Evolutionary conservation across 148 eudicot species (phyloP).

Genomic region (Tetragonia tetragonoides): DNA sequence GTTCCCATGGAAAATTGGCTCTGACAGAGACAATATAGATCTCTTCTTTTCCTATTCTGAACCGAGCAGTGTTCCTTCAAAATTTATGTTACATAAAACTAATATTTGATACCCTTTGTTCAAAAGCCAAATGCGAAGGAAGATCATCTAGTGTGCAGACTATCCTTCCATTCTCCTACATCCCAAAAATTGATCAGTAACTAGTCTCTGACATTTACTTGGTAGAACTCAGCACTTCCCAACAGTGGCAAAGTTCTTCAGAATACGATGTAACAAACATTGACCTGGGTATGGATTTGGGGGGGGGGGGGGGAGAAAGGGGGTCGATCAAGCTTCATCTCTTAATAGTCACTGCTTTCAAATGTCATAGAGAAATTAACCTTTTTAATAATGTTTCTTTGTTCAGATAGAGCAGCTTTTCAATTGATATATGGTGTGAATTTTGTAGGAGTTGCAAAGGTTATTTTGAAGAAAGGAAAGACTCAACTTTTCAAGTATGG

Average conservation of each 20-base stretch:
- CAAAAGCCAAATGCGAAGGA: too few species aligned
- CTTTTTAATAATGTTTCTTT: not conserved
- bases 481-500: conserved; percentile 81
- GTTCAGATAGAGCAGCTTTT: not conserved
- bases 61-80: too few species aligned
- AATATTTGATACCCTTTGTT: too few species aligned
- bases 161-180: too few species aligned
- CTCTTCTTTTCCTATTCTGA: too few species aligned
- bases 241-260: not conserved
- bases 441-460: conserved; percentile 70
- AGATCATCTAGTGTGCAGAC: too few species aligned
- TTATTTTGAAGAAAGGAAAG: conserved; percentile 86
- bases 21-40: too few species aligned
- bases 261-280: not conserved
- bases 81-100: too few species aligned
- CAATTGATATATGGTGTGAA: not conserved
- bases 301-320: not conserved
- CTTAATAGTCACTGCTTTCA: not conserved
- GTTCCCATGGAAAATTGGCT: too few species aligned
- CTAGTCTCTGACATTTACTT: not conserved
- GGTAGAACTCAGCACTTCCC: not conserved
- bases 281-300: not conserved
- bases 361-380: not conserved
- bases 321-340: not conserved
- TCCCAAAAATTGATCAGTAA: not conserved